Conservation (phyloP, 1,284 basidiomycete species). For the Boletus semigastroideus region DNA sequence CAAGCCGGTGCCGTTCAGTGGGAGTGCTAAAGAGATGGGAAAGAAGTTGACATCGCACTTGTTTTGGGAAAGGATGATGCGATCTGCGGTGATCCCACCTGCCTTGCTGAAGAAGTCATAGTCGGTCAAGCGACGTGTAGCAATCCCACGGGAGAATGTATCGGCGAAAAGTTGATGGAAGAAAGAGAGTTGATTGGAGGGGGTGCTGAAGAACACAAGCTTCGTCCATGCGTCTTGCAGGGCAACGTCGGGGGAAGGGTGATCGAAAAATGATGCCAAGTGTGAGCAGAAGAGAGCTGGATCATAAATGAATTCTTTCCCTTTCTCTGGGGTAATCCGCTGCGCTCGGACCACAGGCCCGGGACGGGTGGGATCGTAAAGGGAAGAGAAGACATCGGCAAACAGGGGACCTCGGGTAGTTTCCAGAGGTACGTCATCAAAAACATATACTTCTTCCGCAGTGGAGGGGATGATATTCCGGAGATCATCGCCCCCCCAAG, state of each 20-base stretch:
- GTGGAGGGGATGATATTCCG: constrained; percentile 56
- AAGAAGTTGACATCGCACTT: constrained; percentile 38
- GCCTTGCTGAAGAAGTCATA: constrained; percentile 68
- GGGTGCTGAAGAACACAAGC: constrained; percentile 62
- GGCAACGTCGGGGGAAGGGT: constrained; percentile 17
- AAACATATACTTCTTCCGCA: constrained; percentile 59
- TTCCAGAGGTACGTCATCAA: constrained; percentile 71
- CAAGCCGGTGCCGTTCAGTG: constrained; percentile 50
- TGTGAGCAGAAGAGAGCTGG: constrained; percentile 47
- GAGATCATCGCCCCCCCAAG: constrained; percentile 70
- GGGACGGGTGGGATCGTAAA: constrained; percentile 44
- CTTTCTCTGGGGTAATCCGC: constrained; percentile 55
- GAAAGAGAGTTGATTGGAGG: constrained; percentile 51
- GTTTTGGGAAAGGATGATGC: constrained; percentile 56
- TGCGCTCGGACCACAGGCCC: constrained; percentile 54
- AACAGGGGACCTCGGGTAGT: constrained; percentile 67
- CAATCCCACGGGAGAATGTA: constrained; percentile 57
- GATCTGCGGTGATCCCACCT: constrained; percentile 63
- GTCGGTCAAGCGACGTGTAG: constrained; percentile 59
- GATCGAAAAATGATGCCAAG: constrained; percentile 38
- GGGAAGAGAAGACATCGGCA: constrained; percentile 66
- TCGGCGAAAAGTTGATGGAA: constrained; percentile 57
- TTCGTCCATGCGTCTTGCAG: constrained; percentile 39
- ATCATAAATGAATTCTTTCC: constrained; percentile 51
- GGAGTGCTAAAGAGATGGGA: constrained; percentile 52